Conservation (phyloP, 352 stramenopile species). For the Phytopythium sindhum region DNA sequence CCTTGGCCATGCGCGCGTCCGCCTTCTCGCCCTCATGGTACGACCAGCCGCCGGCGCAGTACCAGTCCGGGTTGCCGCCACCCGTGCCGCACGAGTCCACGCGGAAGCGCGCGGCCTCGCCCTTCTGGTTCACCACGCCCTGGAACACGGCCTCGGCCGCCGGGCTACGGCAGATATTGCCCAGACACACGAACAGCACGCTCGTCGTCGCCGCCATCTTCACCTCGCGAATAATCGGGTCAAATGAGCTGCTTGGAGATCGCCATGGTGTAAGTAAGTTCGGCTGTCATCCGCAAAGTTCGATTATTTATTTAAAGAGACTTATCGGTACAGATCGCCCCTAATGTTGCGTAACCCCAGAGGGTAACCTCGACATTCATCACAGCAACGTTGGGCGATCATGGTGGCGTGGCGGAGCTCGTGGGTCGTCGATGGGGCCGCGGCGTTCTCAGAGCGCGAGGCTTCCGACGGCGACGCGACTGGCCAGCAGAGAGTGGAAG, state of each 20-base stretch:
- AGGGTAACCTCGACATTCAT: not conserved
- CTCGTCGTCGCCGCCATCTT: slow-evolving; percentile 19
- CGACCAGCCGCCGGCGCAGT: slow-evolving; percentile 67
- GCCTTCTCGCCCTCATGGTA: slow-evolving; percentile 86
- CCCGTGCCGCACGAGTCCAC: slow-evolving; percentile 88
- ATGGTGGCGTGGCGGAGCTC: slow-evolving; percentile 3
- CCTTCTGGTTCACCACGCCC: slow-evolving; percentile 49
- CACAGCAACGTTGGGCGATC: not conserved
- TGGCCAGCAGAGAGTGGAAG: not conserved
- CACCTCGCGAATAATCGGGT: too few relatives aligned
- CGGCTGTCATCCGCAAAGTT: too few relatives aligned
- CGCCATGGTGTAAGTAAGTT: too few relatives aligned
- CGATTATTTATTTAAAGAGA: too few relatives aligned
- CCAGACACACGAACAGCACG: slow-evolving; percentile 89
- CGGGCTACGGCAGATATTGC: slow-evolving; percentile 88
- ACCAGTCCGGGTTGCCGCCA: slow-evolving; percentile 79
- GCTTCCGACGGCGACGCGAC: not conserved
- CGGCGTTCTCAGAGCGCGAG: slow-evolving; percentile 2
- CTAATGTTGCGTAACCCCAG: too few relatives aligned
- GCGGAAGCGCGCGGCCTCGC: slow-evolving; percentile 31
- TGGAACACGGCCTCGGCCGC: slow-evolving; percentile 84
- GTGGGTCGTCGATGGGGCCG: not conserved
- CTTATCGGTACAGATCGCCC: too few relatives aligned
- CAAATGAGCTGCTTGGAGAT: too few relatives aligned
- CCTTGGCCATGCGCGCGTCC: slow-evolving; percentile 82